These are phyloP conservation scores for Sphaerobolus stellatus DNA, from an alignment of 1,284 basidiomycete genomes.

Conservation along the genomic window DNA sequence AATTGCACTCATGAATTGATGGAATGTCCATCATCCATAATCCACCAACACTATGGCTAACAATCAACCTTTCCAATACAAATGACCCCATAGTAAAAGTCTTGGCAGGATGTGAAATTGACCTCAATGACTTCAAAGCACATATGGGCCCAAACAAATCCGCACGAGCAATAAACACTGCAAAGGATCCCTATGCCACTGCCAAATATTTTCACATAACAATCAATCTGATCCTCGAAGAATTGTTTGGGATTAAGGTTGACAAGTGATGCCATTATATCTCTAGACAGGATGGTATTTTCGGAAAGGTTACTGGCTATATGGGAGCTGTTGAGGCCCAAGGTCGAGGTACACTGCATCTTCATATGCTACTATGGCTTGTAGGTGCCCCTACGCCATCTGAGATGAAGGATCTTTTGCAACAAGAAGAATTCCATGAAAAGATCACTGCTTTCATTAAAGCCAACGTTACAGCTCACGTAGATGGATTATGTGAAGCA, in stretches of 20 bases:
- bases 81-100: conserved; percentile 37
- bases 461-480: conserved; percentile 28
- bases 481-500: conserved; percentile 18
- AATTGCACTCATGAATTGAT: background rate
- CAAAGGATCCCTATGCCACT: conserved; percentile 37
- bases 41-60: background rate
- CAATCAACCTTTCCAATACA: background rate
- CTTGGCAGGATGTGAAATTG: conserved; percentile 37
- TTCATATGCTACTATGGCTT: conserved; percentile 32
- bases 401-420: conserved; percentile 27
- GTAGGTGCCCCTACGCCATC: conserved; percentile 25
- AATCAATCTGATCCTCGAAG: conserved; percentile 31
- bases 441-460: conserved; percentile 27
- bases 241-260: conserved; percentile 33
- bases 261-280: too few relatives aligned
- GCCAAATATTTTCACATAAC: conserved; percentile 41
- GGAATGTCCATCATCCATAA: background rate
- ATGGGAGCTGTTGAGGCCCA: conserved; percentile 31
- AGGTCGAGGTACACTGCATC: conserved; percentile 28
- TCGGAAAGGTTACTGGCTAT: conserved; percentile 27
- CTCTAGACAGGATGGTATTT: conserved; percentile 18
- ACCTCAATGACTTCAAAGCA: conserved; percentile 33
- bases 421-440: conserved; percentile 25
- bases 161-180: conserved; percentile 31
- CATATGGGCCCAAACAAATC: conserved; percentile 27